Base-by-base conservation (phyloP, 1,139 yeast genomes). In the Lodderomyces metapsilosis region DNA sequence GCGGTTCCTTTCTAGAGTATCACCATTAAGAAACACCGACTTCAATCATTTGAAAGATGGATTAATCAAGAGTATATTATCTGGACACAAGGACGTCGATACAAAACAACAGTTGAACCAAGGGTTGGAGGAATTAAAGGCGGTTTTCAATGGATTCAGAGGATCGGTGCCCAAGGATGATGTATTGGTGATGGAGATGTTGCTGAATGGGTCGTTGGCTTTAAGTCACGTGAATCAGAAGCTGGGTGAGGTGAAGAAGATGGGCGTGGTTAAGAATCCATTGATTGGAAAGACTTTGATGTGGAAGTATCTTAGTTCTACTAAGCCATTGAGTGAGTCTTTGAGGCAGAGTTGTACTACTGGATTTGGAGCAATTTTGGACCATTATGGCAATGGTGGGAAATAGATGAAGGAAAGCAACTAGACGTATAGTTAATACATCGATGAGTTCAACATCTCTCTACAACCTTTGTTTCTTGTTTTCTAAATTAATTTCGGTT, bases 1-100 rank as follows among this genome's bases (percentile, higher is more conserved):
- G 17, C 74, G 80, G 44, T 72, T 88, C 52, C 69, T 82, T 37
- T 82, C 88, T 27, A 72, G 95, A 49, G 82, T 92, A 49, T 82
- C 85, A 15, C 97, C 98, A 0, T 82, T 85, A 9, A 76, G 95
- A 56, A 88, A 86, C 59, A 91, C 98, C 1, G 97, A 91, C 61
- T 88, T 85, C 61, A 80, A 80, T 48, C 98, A 92, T 59, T 65
- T 92, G 58, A 78, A 86, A 52, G 98, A 92, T 57, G 98, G 98
- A 0, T 78, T 92, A 49, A 79, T 88, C 43, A 84, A 92, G 56
- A 82, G 95, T 2, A 74, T 84, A 38, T 69, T 80, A 57, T 67
- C 74, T 42, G 72, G 70, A 46, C 52, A 57, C 5, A 42, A 52
- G 25, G 28, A 32, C 16, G 22, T 6, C 4, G 27, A 28, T 12